Conservation (phyloP, 2,329 filamentous ascomycete species). For the Mycogone perniciosa region DNA sequence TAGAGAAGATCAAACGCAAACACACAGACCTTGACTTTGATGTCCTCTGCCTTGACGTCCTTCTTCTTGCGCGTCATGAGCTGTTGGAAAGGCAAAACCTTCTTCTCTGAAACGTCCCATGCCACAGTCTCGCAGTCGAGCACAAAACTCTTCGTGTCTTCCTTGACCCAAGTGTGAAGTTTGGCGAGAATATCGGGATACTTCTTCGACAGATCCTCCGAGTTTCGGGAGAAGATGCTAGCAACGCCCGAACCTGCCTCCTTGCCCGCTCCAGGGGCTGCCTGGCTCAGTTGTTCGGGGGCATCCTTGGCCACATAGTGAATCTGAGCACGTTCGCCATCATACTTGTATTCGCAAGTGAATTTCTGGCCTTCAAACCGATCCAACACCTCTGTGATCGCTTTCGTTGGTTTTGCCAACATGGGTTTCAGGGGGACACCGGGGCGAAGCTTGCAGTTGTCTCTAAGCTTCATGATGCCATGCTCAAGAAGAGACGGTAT, state of each 20-base stretch:
- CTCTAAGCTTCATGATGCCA: slow-evolving; percentile 74
- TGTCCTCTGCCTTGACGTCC: slow-evolving; percentile 90
- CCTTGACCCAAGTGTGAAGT: slow-evolving; percentile 81
- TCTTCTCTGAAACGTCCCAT: slow-evolving; percentile 93
- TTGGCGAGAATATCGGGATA: slow-evolving; percentile 93
- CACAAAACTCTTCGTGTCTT: slow-evolving; percentile 88
- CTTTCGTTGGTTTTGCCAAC: slow-evolving; percentile 97
- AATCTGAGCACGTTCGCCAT: slow-evolving; percentile 96
- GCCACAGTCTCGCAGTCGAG: slow-evolving; percentile 98
- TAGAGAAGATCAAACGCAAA: slow-evolving; percentile 95
- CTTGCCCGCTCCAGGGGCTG: slow-evolving; percentile 53
- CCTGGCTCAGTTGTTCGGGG: slow-evolving; percentile 59
- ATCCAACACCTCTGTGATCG: slow-evolving; percentile 94
- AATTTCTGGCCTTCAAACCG: slow-evolving; percentile 93
- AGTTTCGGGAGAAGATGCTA: slow-evolving; percentile 95
- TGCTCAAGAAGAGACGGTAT: slow-evolving; percentile 83
- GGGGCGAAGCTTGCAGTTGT: slow-evolving; percentile 85
- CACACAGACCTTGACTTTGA: slow-evolving; percentile 94
- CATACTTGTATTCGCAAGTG: slow-evolving; percentile 98
- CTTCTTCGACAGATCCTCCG: slow-evolving; percentile 93
- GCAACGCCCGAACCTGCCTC: slow-evolving; percentile 68
- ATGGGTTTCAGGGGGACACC: slow-evolving; percentile 96
- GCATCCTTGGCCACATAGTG: slow-evolving; percentile 88
- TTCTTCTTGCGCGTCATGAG: slow-evolving; percentile 98
- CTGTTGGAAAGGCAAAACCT: slow-evolving; percentile 93